Evolutionary conservation across 192 early-diverging fungal genomes (phyloP).

Genomic region (Gamsiella multidivaricata): DNA sequence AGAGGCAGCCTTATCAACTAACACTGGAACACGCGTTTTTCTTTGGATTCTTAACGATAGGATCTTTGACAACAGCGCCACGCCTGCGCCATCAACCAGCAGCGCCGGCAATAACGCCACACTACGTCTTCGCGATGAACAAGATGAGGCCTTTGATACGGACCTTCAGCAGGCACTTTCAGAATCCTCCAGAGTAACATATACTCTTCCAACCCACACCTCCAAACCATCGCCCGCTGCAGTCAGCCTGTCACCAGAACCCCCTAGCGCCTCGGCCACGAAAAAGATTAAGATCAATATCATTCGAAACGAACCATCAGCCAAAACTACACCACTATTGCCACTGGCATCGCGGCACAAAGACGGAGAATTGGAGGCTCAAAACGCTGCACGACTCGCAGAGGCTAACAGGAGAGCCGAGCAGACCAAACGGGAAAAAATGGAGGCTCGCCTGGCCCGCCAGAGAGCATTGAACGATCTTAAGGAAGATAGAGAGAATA

Average conservation of each 20-base stretch:
- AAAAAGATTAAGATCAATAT: conserved; percentile 54
- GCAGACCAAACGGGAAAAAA: conserved; percentile 25
- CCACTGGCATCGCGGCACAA: conserved; percentile 39
- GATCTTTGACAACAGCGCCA: conserved; percentile 31
- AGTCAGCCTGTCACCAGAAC: neutral
- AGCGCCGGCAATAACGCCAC: neutral
- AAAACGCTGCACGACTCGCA: conserved; percentile 18
- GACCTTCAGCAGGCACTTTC: conserved; percentile 31
- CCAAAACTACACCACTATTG: conserved; percentile 1
- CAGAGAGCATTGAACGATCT: conserved; percentile 34
- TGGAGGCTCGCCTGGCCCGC: conserved; percentile 25
- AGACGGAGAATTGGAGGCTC: conserved; percentile 14
- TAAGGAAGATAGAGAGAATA: conserved; percentile 39
- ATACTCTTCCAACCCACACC: neutral
- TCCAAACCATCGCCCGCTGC: neutral
- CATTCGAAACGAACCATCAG: conserved; percentile 3
- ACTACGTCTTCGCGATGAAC: conserved; percentile 11
- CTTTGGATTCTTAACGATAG: conserved; percentile 12
- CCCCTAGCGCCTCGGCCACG: neutral
- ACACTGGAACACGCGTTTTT: no score
- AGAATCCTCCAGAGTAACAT: conserved; percentile 5
- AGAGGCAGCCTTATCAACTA: no score
- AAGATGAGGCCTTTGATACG: conserved; percentile 17
- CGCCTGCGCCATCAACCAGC: neutral
- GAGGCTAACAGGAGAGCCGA: conserved; percentile 28